Base-by-base conservation (phyloP, 441 rosid genomes). In the Pelargonium citronellum region DNA sequence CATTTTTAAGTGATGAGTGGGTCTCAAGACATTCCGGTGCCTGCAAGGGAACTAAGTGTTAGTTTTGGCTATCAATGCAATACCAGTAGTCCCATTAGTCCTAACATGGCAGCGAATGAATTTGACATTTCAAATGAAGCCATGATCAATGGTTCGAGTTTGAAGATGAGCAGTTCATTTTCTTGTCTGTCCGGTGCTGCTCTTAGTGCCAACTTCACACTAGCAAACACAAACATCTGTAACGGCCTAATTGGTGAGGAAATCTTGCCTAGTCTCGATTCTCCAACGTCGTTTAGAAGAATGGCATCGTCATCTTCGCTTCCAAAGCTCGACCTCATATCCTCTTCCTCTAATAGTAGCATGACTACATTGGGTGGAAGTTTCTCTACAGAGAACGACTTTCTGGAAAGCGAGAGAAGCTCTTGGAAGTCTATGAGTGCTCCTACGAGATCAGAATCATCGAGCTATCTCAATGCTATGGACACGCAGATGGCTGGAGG, bases 401-500 rank as follows among this genome's bases (percentile, higher is more conserved):
- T 58, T 58, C 34, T 58, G 0, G 64, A 57, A 11, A 57, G 63
- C 13, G 30, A 58, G n/a, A 58, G 64, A 57, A 57, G 20, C 30
- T 7, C n/a, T 5, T 20, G 10, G 11, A 58, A 20, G 55, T 47
- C 15, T 47, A 47, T 47, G 55, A 47, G 55, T 3, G 55, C 55
- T 12, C 55, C 55, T 12, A 47, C 55, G 0, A 58, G 64, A 58
- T 58, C 64, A 20, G 64, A 58, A 20, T 58, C 64, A 9, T 58
- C 92, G 66, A 83, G 94, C 53, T 91, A 89, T 76, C 89, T 86
- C 51, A 86, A 82, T 70, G 82, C 87, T 20, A 81, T 74, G 81
- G 96, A 95, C 76, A 86, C 92, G 65, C 97, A 95, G 77, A 87
- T 89, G 72, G 97, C 97, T 0, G 99, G 97, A 7, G 99, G 99